Evolutionary conservation across 148 eudicot species (phyloP).

Genomic region (Camellia lanceoleosa): DNA sequence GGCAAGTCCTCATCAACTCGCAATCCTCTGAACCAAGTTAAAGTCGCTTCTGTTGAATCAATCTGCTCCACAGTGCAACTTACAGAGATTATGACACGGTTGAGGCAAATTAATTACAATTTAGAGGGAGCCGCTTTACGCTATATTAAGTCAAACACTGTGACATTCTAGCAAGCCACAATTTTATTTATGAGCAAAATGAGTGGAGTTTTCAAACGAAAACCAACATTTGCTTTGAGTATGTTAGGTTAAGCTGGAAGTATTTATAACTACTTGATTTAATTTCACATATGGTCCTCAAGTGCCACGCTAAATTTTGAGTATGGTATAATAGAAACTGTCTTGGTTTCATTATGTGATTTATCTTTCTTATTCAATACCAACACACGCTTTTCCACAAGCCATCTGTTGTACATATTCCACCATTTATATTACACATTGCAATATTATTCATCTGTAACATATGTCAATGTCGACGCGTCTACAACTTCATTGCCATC

Average conservation of each 20-base stretch:
- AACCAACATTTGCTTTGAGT: neutral
- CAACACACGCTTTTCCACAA: neutral
- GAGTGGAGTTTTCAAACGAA: neutral
- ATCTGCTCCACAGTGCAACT: neutral
- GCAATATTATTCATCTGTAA: neutral
- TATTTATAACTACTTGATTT: neutral
- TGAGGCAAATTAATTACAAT: neutral
- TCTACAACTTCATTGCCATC: neutral
- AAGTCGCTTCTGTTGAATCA: neutral
- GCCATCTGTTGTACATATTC: neutral
- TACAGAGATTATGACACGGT: neutral
- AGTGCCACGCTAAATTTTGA: neutral
- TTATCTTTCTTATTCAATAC: neutral
- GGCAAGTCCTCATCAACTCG: constrained; percentile 72
- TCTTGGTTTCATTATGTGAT: neutral
- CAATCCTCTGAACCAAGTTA: constrained; percentile 44
- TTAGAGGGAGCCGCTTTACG: neutral
- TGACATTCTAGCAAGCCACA: neutral
- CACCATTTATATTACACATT: neutral
- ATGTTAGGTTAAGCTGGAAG: neutral
- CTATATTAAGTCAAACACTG: neutral
- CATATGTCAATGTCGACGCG: too few relatives aligned
- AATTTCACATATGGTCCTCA: neutral
- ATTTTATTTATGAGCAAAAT: neutral
- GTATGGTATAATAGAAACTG: neutral